Base-by-base conservation (phyloP, 805 yeast genomes). In the Priceomyces carsonii region DNA sequence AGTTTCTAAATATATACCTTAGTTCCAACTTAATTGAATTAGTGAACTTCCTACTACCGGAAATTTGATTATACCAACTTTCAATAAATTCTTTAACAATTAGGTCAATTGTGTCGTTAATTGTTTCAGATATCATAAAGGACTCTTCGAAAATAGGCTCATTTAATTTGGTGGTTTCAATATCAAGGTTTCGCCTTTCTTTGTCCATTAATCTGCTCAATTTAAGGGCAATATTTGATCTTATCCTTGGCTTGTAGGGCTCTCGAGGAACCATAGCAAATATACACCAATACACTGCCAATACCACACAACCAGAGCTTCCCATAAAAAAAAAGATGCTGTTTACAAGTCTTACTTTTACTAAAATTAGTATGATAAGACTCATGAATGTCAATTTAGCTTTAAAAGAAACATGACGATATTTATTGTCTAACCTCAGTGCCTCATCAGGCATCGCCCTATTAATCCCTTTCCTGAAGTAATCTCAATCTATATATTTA, bases 51-150 rank as follows among this genome's bases (percentile, higher is more conserved):
- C 47, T 14, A 17, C 58, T 52, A 1, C 55, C 33, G 0, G 79
- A 60, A 1, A 82, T 64, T n/a, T 61, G 53, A 3, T 44, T 32
- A 49, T 65, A 80, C 90, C 90, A 82, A 4, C 73, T 55, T 26
- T 60, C 57, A 5, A 82, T 67, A 50, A 82, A 83, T 35, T 77
- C 79, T 10, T 70, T 47, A 5, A 78, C 43, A 1, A 82, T 60
- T 26, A 71, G 56, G 21, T 63, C 61, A 3, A 79, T 57, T n/a
- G 82, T 51, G 8, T 66, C 69, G 29, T 77, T 75, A 5, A 82
- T 32, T 0, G 77, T 61, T 28, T 73, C 77, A 2, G 84, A 76
- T 4, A 82, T 67, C 3, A 70, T 46, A 37, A 73, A 69, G 18
- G 80, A 75, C 16, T 75, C 74, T 2, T 75, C 72, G 22, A 72